phyloP scores from a whole-genome alignment of 495 filamentous ascomycete genomes.

The Clohesyomyces aquaticus region DNA sequence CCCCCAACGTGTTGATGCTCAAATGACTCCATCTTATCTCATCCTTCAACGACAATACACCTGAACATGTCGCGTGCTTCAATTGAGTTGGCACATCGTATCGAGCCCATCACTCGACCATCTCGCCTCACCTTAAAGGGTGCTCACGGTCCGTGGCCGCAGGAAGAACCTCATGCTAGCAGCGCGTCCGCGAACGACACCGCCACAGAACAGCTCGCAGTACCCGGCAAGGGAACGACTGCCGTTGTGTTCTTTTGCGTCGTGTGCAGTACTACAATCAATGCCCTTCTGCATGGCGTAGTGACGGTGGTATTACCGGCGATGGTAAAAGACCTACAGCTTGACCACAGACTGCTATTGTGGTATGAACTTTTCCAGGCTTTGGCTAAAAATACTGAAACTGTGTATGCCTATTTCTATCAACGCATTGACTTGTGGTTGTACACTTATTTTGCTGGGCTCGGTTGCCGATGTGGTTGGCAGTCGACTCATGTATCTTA shows the following conservation, averaged over 20 bases:
- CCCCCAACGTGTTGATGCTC: not conserved
- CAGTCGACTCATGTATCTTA: slow-evolving; percentile 49
- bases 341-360: slow-evolving; percentile 49
- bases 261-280: slow-evolving; percentile 44
- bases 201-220: slow-evolving; percentile 3
- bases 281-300: slow-evolving; percentile 50
- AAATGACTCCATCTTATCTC: not conserved
- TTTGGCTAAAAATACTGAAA: not conserved
- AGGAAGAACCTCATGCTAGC: slow-evolving; percentile 13
- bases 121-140: slow-evolving; percentile 7
- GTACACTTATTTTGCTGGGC: slow-evolving; percentile 54
- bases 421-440: slow-evolving; percentile 51
- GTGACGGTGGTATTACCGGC: slow-evolving; percentile 56
- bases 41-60: not conserved
- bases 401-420: slow-evolving; percentile 52
- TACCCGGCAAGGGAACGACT: slow-evolving; percentile 37
- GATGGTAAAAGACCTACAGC: slow-evolving; percentile 53
- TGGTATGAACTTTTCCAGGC: slow-evolving; percentile 45
- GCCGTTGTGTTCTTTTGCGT: slow-evolving; percentile 50
- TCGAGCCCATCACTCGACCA: slow-evolving; percentile 12
- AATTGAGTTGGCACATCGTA: not conserved
- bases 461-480: slow-evolving; percentile 60
- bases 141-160: slow-evolving; percentile 1
- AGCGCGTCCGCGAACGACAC: slow-evolving; percentile 11
- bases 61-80: not conserved